phyloP scores from a whole-genome alignment of 805 yeast genomes.

The Barnettozyma botsteinii region DNA sequence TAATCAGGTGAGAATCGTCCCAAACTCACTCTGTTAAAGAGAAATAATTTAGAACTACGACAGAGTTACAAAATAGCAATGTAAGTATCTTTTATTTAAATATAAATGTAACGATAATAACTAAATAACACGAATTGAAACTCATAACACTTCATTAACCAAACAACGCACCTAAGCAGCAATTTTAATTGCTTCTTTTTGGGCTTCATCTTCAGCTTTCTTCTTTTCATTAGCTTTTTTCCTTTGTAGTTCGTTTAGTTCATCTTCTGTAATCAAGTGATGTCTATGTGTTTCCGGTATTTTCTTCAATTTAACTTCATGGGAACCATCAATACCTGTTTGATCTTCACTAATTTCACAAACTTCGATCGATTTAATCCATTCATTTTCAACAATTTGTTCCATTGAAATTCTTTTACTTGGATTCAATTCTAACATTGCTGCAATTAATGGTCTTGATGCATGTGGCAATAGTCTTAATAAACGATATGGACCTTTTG shows the following conservation, averaged over 20 bases:
- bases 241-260: slow-evolving; percentile 38
- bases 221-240: slow-evolving; percentile 27
- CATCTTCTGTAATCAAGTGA: slow-evolving; percentile 65
- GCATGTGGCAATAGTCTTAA: slow-evolving; percentile 65
- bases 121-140: neutral
- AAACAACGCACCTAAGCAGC: slow-evolving; percentile 3
- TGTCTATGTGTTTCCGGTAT: slow-evolving; percentile 47
- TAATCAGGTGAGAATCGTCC: too few relatives aligned
- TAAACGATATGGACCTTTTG: slow-evolving; percentile 67
- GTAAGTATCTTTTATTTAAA: neutral
- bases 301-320: slow-evolving; percentile 19
- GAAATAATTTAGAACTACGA: too few relatives aligned
- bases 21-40: too few relatives aligned
- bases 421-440: slow-evolving; percentile 62
- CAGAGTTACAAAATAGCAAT: too few relatives aligned
- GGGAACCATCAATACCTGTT: slow-evolving; percentile 3
- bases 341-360: slow-evolving; percentile 36
- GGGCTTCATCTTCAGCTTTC: slow-evolving; percentile 7
- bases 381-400: slow-evolving; percentile 49
- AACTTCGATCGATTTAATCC: slow-evolving; percentile 49
- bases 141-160: neutral
- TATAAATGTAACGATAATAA: neutral
- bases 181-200: neutral
- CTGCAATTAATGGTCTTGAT: slow-evolving; percentile 52
- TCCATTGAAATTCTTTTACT: slow-evolving; percentile 51